phyloP scores from a whole-genome alignment of 2,329 filamentous ascomycete genomes.

The Parasarocladium wereldwijsianum region DNA sequence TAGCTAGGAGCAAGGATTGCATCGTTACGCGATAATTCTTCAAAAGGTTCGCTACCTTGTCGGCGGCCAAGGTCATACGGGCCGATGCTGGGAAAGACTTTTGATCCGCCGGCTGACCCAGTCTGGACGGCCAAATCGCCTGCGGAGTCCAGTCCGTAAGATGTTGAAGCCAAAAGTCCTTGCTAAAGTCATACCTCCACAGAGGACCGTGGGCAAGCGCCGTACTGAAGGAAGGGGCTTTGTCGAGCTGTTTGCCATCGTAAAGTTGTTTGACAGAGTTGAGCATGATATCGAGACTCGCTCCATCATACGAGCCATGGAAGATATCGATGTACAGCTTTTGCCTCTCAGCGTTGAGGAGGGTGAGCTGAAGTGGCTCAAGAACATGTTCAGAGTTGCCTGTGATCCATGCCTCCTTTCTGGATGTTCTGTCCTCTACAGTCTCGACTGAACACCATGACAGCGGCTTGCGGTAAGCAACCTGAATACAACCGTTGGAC shows the following conservation, averaged over 20 bases:
- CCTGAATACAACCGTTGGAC: constrained; percentile 62
- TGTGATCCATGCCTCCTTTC: constrained; percentile 35
- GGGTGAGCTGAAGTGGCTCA: constrained; percentile 36
- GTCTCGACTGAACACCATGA: constrained; percentile 43
- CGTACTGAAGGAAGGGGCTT: constrained; percentile 46
- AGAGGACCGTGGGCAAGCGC: constrained; percentile 58
- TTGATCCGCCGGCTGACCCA: constrained; percentile 4
- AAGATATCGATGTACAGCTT: constrained; percentile 57
- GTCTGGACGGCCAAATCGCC: constrained; percentile 5
- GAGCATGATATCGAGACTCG: constrained; percentile 57
- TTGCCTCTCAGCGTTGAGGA: constrained; percentile 17
- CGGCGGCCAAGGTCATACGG: constrained; percentile 19
- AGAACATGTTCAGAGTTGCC: constrained; percentile 32
- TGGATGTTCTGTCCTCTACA: neutral
- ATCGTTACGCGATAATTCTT: constrained; percentile 54
- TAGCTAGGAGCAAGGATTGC: constrained; percentile 64
- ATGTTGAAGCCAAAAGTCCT: constrained; percentile 52
- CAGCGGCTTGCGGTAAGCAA: constrained; percentile 56
- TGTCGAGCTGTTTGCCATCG: constrained; percentile 7
- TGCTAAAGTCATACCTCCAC: constrained; percentile 21
- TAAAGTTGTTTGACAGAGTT: constrained; percentile 28
- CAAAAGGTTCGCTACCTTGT: constrained; percentile 35
- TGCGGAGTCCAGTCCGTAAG: constrained; percentile 21
- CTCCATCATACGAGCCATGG: constrained; percentile 78
- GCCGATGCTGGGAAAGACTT: constrained; percentile 4